These are phyloP conservation scores for Hortiboletus campestris DNA, from an alignment of 768 basidiomycete genomes.

Conservation along the genomic window DNA sequence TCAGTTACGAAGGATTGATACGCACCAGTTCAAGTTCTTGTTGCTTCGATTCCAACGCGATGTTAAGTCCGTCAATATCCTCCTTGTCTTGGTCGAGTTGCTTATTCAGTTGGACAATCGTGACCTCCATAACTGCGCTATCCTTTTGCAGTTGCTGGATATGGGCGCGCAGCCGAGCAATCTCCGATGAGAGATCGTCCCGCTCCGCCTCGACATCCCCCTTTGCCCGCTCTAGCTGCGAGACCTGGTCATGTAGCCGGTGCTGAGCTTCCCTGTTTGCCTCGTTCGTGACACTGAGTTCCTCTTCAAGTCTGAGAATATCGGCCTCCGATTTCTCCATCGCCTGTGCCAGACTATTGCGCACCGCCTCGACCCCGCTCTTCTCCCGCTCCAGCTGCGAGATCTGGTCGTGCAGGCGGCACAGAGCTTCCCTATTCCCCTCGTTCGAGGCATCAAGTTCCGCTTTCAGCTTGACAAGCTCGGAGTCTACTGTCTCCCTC, in stretches of 20 bases:
- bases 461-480: constrained; percentile 39
- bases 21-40: constrained; percentile 88
- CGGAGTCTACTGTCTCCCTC: constrained; percentile 11
- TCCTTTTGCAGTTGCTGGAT: constrained; percentile 73
- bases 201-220: constrained; percentile 55
- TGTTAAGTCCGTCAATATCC: constrained; percentile 81
- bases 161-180: constrained; percentile 57
- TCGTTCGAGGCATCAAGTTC: constrained; percentile 50
- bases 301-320: constrained; percentile 41
- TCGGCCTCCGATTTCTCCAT: constrained; percentile 25
- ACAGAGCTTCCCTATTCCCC: constrained; percentile 27
- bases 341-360: constrained; percentile 38
- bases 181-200: constrained; percentile 42
- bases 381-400: constrained; percentile 31
- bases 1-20: constrained; percentile 10
- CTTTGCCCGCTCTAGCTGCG: constrained; percentile 32
- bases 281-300: constrained; percentile 48
- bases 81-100: constrained; percentile 66
- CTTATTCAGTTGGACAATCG: constrained; percentile 69
- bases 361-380: constrained; percentile 56
- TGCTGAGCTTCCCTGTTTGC: constrained; percentile 25
- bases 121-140: constrained; percentile 83
- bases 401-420: constrained; percentile 15
- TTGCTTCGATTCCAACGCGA: constrained; percentile 91
- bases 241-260: constrained; percentile 18